Evolutionary conservation across 2,329 filamentous ascomycete genomes (phyloP), one percentile per base, ranked within the genome.

Genomic region (Sporothrix brasiliensis): DNA sequence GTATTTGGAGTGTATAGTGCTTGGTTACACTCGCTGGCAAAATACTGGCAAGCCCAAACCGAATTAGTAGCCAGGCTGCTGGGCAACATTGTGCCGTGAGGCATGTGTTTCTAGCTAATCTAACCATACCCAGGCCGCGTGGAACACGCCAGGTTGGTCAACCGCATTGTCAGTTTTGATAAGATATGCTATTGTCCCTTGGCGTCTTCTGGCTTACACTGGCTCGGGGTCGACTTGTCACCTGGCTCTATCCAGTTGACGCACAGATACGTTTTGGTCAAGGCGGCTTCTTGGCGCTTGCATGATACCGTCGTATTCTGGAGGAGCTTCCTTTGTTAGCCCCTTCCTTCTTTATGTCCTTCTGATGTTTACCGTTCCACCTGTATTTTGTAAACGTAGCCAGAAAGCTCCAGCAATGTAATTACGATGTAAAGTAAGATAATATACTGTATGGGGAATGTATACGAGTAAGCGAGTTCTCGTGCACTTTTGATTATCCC

Each of bases 231-330:
- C 9, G 34, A 41, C 3, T n/a, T 58, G 19, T 39, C 54, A 58
- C 30, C 56, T 60, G 34, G 39, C 11, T 34, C 34, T 21, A 41
- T 4, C 56, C 56, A 44, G 44, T 7, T 24, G 10, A 61, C 34
- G 44, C 56, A 60, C 56, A 14, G n/a, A 61, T 34, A 21, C 19
- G 14, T 61, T 44, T 44, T 44, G 11, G n/a, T 61, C n/a, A 41
- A 11, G 56, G 56, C 34, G 14, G 27, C 53, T 27, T 56, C 53
- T 56, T 56, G 53, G 53, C 27, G 34, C n/a, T 56, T 56, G 53
- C 53, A 39, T 41, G 56, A 21, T 34, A 19, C 34, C 19, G 34
- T 39, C 21, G 34, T 27, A 6, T 14, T 60, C 14, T 21, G n/a
- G 9, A 34, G 54, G 16, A 19, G 21, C 9, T 21, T 41, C 5